phyloP scores from a whole-genome alignment of 139 green algal genomes.

The Tetratostichococcus sp. region DNA sequence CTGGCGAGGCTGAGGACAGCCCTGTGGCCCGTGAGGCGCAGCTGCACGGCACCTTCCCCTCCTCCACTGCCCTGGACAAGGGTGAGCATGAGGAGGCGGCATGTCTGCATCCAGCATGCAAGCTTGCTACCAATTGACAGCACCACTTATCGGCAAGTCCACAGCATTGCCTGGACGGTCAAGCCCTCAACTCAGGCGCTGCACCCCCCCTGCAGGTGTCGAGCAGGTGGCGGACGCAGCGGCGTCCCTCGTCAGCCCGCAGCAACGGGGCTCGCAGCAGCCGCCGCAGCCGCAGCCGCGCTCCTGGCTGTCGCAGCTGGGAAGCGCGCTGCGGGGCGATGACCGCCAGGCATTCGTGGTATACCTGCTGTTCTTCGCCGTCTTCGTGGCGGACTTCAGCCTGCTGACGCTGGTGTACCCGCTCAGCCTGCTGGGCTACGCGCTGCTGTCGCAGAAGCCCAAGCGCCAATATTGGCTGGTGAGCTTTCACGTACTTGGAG shows the following conservation, averaged over 20 bases:
- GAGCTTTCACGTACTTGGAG: too few relatives aligned
- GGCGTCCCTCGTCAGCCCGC: neutral
- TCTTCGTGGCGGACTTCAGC: conserved; percentile 56
- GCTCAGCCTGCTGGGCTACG: conserved; percentile 45
- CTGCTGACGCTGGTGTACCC: conserved; percentile 40
- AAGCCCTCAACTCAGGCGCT: too few relatives aligned
- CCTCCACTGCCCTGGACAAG: neutral
- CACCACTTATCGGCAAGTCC: too few relatives aligned
- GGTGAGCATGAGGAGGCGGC: neutral
- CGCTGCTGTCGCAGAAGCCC: conserved; percentile 39
- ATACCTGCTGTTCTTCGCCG: conserved; percentile 44
- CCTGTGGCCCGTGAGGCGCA: neutral
- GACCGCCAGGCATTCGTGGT: conserved; percentile 37
- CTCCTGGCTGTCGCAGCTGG: neutral
- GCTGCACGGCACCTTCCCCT: neutral
- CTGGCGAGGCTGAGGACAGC: neutral
- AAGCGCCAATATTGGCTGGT: conserved; percentile 52
- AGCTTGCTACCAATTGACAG: too few relatives aligned
- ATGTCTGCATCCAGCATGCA: too few relatives aligned
- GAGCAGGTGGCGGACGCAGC: neutral
- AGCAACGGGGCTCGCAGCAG: neutral
- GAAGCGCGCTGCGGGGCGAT: neutral
- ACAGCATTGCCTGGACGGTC: too few relatives aligned
- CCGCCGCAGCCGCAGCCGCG: conserved; percentile 2
- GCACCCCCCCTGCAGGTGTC: too few relatives aligned